phyloP scores from a whole-genome alignment of 352 stramenopile genomes.

The Elongisporangium prolatum region DNA sequence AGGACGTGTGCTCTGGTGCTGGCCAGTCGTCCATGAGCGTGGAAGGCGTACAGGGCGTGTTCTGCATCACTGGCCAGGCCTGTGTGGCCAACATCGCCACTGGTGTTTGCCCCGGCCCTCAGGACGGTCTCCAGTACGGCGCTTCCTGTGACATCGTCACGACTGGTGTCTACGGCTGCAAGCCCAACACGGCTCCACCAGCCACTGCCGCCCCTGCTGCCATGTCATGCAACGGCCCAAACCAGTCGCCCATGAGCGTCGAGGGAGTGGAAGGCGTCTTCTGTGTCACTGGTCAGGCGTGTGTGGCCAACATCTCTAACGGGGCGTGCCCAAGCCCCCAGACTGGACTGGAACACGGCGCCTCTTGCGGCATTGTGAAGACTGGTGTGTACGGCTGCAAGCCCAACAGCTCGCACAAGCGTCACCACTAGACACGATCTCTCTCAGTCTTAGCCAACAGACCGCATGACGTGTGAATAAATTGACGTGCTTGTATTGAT shows the following conservation, averaged over 20 bases:
- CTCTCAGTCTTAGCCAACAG: background rate
- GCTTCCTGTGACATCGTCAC: conserved; percentile 29
- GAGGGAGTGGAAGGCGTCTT: conserved; percentile 10
- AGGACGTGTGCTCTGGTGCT: background rate
- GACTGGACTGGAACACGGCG: conserved; percentile 4
- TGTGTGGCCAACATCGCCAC: conserved; percentile 10
- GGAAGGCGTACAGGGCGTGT: conserved; percentile 9
- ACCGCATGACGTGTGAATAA: background rate
- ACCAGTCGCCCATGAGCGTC: conserved; percentile 12
- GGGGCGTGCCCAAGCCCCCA: conserved; percentile 10
- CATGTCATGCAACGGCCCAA: background rate
- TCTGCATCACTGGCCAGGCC: conserved; percentile 8
- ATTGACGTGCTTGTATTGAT: background rate
- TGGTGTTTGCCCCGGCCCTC: conserved; percentile 8
- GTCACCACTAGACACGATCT: background rate
- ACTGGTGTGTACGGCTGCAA: background rate
- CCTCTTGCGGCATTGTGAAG: background rate
- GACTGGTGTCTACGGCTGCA: conserved; percentile 32
- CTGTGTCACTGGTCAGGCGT: conserved; percentile 9
- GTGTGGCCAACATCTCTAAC: conserved; percentile 8
- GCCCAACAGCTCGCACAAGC: conserved; percentile 1
- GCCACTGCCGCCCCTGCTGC: background rate
- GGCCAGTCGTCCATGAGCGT: conserved; percentile 12
- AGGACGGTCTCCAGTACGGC: conserved; percentile 13
- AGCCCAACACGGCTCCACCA: conserved; percentile 10